Evolutionary conservation across 768 basidiomycete genomes (phyloP), one percentile per base, ranked within the genome.

Genomic region (Astraeus odoratus): DNA sequence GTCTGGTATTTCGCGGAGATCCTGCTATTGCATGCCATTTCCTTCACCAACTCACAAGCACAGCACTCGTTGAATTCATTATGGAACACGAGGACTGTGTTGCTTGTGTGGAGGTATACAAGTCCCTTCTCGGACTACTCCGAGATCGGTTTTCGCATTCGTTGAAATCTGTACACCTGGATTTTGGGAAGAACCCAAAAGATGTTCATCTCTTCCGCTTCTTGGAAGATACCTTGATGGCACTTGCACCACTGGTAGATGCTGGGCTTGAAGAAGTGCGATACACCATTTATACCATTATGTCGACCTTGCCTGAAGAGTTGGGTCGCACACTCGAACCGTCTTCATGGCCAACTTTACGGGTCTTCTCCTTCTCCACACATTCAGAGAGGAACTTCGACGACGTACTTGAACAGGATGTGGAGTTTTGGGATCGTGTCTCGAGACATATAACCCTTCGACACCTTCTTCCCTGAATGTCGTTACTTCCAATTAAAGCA

Each of bases 91-190:
- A 18, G 12, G 43, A 29, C 24, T 10, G 22, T 26, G 13, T 29
- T n/a, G 30, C 13, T 18, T 24, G 24, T 8, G 5, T 8, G 15
- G 23, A 20, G 7, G 9, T 23, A 9, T 37, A 43, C 18, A 24
- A 43, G 10, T 31, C 30, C 4, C 30, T 31, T 31, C 30, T 31
- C n/a, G 30, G 10, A 13, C 4, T 12, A 4, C 42, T 47, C 18
- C 15, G 18, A 5, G 24, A 29, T 30, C 43, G 24, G 24, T 23
- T 47, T 12, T 20, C 24, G 9, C 23, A 22, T 19, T 47, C 46
- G 18, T 26, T 47, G 8, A 44, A 44, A 27, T 47, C 46, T 13
- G 16, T 47, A 12, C 24, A 43, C 35, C n/a, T 47, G 23, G 34
- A 43, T 37, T 20, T 47, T 16, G 25, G 25, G 4, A 10, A n/a